phyloP scores from a whole-genome alignment of 768 basidiomycete species.

The Russula abietina region DNA sequence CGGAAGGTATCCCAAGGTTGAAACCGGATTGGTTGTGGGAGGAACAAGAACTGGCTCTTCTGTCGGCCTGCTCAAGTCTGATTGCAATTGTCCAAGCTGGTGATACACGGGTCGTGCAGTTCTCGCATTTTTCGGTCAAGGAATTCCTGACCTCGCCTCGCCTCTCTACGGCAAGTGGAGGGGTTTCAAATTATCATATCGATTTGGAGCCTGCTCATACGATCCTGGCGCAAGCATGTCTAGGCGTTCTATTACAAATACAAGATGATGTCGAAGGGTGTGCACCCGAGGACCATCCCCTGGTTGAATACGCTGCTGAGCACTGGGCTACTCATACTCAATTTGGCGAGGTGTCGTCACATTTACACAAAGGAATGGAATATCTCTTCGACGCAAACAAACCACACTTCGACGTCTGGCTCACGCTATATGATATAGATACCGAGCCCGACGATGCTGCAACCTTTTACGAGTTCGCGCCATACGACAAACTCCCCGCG shows the following conservation, averaged over 20 bases:
- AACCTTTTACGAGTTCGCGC: too few relatives aligned
- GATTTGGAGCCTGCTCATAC: too few relatives aligned
- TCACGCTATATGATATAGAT: too few relatives aligned
- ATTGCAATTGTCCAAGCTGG: too few relatives aligned
- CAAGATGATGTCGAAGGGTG: neutral
- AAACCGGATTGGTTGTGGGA: too few relatives aligned
- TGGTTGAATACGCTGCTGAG: neutral
- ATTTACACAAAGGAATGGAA: neutral
- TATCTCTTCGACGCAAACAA: neutral
- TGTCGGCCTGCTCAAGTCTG: too few relatives aligned
- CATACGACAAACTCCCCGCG: too few relatives aligned
- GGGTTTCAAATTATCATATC: too few relatives aligned
- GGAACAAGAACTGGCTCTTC: too few relatives aligned
- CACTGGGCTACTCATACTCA: neutral
- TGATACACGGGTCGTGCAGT: too few relatives aligned
- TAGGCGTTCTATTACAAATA: neutral
- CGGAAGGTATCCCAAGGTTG: neutral
- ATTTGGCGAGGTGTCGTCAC: neutral
- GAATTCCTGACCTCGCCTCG: neutral
- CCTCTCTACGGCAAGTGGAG: neutral
- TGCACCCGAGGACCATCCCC: neutral
- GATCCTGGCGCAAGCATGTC: too few relatives aligned
- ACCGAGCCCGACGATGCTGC: too few relatives aligned
- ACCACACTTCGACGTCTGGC: neutral
- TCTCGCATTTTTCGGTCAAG: neutral